Conservation (phyloP, 176 grass and related monocot genomes). For the Neostapfia colusana region DNA sequence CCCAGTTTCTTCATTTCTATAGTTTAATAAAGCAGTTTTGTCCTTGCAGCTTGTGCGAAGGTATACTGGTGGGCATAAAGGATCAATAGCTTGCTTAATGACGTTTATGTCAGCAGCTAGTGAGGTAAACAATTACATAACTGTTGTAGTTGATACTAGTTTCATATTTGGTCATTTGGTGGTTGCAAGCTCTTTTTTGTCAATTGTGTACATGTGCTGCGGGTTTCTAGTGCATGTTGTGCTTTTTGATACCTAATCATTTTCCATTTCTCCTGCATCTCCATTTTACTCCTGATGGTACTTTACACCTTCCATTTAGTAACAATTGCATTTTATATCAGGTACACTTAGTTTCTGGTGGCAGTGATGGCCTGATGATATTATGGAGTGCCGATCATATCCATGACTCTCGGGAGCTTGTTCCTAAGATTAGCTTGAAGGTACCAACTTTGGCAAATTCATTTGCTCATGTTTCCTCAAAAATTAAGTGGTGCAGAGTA, state of each 20-base stretch:
- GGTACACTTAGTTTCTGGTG: slow-evolving; percentile 96
- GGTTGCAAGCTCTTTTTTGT: not conserved
- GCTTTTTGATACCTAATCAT: slow-evolving; percentile 26
- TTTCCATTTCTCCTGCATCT: slow-evolving; percentile 20
- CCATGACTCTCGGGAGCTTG: slow-evolving; percentile 88
- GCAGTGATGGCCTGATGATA: slow-evolving; percentile 90
- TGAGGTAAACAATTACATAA: slow-evolving; percentile 56
- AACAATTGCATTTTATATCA: slow-evolving; percentile 45
- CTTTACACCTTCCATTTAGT: slow-evolving; percentile 26
- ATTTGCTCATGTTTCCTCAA: not conserved
- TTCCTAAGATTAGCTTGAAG: slow-evolving; percentile 97
- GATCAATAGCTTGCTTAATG: slow-evolving; percentile 93
- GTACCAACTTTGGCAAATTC: slow-evolving; percentile 34
- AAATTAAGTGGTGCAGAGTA: not conserved
- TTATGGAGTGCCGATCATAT: slow-evolving; percentile 97
- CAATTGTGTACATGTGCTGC: too few relatives aligned
- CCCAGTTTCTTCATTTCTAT: slow-evolving; percentile 29
- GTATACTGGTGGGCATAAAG: slow-evolving; percentile 99
- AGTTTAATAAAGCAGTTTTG: slow-evolving; percentile 33
- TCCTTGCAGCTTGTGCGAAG: slow-evolving; percentile 86
- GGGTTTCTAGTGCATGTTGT: not conserved
- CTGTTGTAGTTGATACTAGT: slow-evolving; percentile 19
- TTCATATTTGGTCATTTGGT: slow-evolving; percentile 33
- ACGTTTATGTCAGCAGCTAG: slow-evolving; percentile 85
- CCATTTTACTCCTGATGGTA: slow-evolving; percentile 4